Conservation (phyloP, 2,329 filamentous ascomycete genomes). For the Xylaria sp. region DNA sequence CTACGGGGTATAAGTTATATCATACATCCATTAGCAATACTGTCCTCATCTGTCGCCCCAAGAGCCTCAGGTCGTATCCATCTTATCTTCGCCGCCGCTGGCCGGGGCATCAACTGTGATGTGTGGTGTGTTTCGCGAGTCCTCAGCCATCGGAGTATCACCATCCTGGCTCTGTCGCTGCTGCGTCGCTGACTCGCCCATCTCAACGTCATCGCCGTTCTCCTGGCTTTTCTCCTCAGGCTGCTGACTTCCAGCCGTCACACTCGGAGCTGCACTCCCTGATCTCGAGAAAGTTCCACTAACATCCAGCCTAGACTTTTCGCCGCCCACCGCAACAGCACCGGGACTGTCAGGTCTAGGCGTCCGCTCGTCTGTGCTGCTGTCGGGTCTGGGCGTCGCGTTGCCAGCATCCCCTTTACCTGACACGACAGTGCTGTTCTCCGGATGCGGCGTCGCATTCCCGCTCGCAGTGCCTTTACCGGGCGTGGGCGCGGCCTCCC, state of each 20-base stretch:
- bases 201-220: constrained; percentile 51
- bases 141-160: constrained; percentile 51
- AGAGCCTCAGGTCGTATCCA: constrained; percentile 67
- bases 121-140: constrained; percentile 52
- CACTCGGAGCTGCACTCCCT: constrained; percentile 54
- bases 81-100: constrained; percentile 65
- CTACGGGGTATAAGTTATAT: constrained; percentile 46
- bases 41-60: background rate
- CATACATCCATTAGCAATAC: constrained; percentile 21
- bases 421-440: constrained; percentile 51
- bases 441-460: constrained; percentile 62
- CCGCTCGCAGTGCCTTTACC: constrained; percentile 58
- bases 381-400: constrained; percentile 58
- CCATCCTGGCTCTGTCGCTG: constrained; percentile 43
- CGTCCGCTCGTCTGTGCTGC: constrained; percentile 49
- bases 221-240: constrained; percentile 54
- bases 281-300: constrained; percentile 52
- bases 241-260: constrained; percentile 45
- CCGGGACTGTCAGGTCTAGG: constrained; percentile 51
- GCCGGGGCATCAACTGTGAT: constrained; percentile 63
- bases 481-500: constrained; percentile 51
- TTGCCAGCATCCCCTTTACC: constrained; percentile 48
- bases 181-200: constrained; percentile 52
- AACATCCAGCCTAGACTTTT: constrained; percentile 50
- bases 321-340: constrained; percentile 46